phyloP scores from a whole-genome alignment of 2,329 filamentous ascomycete genomes.

The Exophiala sp. region DNA sequence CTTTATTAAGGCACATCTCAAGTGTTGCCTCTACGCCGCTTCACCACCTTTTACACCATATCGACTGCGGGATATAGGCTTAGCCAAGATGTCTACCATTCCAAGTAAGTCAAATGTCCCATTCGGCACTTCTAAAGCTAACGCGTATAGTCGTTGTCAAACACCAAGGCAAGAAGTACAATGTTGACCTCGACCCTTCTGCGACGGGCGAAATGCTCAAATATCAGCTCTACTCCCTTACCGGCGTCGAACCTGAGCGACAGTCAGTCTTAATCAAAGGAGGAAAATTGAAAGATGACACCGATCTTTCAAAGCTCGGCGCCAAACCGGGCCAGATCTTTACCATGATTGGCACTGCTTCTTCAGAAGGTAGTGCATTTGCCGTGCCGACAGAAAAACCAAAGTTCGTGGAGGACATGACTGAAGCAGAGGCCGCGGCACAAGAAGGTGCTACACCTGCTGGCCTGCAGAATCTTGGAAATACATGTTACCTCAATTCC shows the following conservation, averaged over 20 bases:
- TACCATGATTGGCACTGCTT: constrained; percentile 93
- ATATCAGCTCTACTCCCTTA: constrained; percentile 89
- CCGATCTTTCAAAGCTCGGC: constrained; percentile 72
- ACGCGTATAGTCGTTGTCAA: constrained; percentile 70
- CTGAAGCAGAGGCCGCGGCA: constrained; percentile 80
- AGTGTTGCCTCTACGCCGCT: constrained; percentile 2
- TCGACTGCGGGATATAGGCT: background rate
- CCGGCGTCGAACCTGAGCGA: constrained; percentile 88
- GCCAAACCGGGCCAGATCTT: constrained; percentile 81
- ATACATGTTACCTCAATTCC: constrained; percentile 98
- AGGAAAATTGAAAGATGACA: constrained; percentile 91
- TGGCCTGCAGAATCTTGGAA: constrained; percentile 85
- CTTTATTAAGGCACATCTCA: constrained; percentile 10
- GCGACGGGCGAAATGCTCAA: constrained; percentile 91
- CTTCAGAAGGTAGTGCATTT: constrained; percentile 52
- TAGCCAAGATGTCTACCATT: constrained; percentile 50
- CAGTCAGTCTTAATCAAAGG: constrained; percentile 96
- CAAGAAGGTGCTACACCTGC: constrained; percentile 79
- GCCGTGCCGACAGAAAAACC: constrained; percentile 70
- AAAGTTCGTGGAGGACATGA: constrained; percentile 97
- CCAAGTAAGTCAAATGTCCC: constrained; percentile 41
- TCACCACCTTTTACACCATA: background rate
- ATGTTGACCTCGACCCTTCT: constrained; percentile 81
- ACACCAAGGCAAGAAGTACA: constrained; percentile 90
- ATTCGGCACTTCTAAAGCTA: constrained; percentile 11